Conservation (phyloP, 2,329 filamentous ascomycete species). For the Microsporum canis region DNA sequence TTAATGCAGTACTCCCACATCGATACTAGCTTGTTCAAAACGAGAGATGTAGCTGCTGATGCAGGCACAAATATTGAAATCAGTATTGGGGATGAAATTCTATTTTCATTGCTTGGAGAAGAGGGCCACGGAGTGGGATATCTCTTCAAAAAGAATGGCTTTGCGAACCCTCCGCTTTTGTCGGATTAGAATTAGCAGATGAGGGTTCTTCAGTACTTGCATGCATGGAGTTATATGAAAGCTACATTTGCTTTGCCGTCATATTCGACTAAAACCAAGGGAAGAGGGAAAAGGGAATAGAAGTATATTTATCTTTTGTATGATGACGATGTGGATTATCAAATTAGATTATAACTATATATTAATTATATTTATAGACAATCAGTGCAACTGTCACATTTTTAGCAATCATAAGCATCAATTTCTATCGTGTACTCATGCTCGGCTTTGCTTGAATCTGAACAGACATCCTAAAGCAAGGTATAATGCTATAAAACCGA, state of each 20-base stretch:
- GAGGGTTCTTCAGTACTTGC: neutral
- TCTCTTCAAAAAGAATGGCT: constrained; percentile 29
- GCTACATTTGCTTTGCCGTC: too few relatives aligned
- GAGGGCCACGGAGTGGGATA: constrained; percentile 31
- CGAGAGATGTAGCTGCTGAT: constrained; percentile 8
- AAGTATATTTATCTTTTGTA: too few relatives aligned
- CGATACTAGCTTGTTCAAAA: constrained; percentile 25
- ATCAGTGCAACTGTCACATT: too few relatives aligned
- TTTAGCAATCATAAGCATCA: neutral
- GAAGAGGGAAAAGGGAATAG: too few relatives aligned
- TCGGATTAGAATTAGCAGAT: neutral
- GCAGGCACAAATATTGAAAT: constrained; percentile 12
- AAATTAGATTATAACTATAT: too few relatives aligned
- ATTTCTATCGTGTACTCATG: neutral
- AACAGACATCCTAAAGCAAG: neutral
- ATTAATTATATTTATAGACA: too few relatives aligned
- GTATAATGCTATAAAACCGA: neutral
- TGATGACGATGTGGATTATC: too few relatives aligned
- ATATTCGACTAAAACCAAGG: too few relatives aligned
- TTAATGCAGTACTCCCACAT: constrained; percentile 36
- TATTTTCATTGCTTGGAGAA: constrained; percentile 28
- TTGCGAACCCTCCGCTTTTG: neutral
- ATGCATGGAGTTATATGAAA: neutral
- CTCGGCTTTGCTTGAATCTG: neutral
- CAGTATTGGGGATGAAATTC: constrained; percentile 16